Evolutionary conservation across 176 grass and related monocot genomes (phyloP).

Genomic region (Microstegium vimineum): DNA sequence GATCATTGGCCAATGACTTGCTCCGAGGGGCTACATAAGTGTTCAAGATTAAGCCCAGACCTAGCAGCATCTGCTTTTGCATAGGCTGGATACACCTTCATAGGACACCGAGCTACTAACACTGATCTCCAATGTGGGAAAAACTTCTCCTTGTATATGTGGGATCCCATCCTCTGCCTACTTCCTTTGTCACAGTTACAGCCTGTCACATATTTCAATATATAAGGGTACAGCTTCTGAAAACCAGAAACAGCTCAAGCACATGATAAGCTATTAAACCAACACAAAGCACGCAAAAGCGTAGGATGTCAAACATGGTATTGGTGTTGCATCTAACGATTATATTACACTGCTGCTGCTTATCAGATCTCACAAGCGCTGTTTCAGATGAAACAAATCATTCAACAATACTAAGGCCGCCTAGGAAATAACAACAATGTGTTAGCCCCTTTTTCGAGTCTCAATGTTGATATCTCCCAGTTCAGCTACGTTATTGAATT

Average conservation of each 20-base stretch:
- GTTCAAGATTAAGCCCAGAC: not conserved
- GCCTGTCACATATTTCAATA: not conserved
- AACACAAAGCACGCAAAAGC: not conserved
- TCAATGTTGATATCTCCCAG: not conserved
- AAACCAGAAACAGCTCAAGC: not conserved
- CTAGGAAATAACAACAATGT: not conserved
- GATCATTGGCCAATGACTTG: not conserved
- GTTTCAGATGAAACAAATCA: not conserved
- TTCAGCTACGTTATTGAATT: not conserved
- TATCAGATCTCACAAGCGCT: not conserved
- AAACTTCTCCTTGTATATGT: not conserved
- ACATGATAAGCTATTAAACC: not conserved
- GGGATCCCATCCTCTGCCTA: not conserved
- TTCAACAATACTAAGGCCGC: not conserved
- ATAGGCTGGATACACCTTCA: slow-evolving; percentile 14
- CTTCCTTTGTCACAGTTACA: not conserved
- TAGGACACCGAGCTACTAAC: not conserved
- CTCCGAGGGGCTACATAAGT: not conserved
- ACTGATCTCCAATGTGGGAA: not conserved
- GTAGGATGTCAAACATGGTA: not conserved
- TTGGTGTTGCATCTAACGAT: not conserved
- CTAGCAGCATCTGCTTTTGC: not conserved
- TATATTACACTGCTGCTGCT: not conserved
- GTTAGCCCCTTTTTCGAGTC: not conserved
- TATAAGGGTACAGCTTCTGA: not conserved